Base-by-base conservation (phyloP, 2,329 filamentous ascomycete species). In the Epichloe hybrida region DNA sequence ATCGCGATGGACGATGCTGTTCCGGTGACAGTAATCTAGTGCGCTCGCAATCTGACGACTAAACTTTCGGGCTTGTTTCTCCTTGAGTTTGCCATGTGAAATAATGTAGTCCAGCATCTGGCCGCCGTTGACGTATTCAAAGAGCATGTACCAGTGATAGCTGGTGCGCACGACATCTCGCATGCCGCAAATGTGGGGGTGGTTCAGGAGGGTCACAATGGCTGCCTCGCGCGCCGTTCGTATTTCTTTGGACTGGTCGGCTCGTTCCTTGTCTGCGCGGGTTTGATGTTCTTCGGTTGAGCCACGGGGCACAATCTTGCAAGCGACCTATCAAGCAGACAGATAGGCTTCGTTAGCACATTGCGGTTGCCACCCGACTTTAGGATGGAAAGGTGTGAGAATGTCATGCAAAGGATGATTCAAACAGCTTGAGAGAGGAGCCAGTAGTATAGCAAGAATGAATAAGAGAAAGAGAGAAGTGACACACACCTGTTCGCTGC, bases 101-200 rank as follows among this genome's bases (percentile, higher is more conserved):
- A 98, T 98, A 66, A 98, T 98, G 69, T 97, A 98, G 72, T 98
- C 93, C 54, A 98, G 81, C 93, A 98, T 97, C 70, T 98, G 93
- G 17, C 93, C 93, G 46, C 93, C 93, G 64, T 98, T 96, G 68
- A 98, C 93, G 66, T 93, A 96, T 71, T 98, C 93, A 64, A 95
- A 98, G 48, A 98, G 81, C 93, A 98, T 98, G 69, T 98, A 98
- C 93, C 93, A 98, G 69, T 98, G 93, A 66, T 96, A 93, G 62
- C 93, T 91, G 48, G 93, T 97, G 52, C 90, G 84, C 51, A 97
- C 86, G 27, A 96, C 89, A 69, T 98, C 93, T 57, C 89, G 83
- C 77, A 98, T 86, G 53, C 87, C 89, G 66, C 93, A 97, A 52
- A 98, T 94, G 64, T 95, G 94, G 13, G 91, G 93, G 62, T 97